Base-by-base conservation (phyloP, 805 yeast species). In the Teunomyces lycoperdinae region DNA sequence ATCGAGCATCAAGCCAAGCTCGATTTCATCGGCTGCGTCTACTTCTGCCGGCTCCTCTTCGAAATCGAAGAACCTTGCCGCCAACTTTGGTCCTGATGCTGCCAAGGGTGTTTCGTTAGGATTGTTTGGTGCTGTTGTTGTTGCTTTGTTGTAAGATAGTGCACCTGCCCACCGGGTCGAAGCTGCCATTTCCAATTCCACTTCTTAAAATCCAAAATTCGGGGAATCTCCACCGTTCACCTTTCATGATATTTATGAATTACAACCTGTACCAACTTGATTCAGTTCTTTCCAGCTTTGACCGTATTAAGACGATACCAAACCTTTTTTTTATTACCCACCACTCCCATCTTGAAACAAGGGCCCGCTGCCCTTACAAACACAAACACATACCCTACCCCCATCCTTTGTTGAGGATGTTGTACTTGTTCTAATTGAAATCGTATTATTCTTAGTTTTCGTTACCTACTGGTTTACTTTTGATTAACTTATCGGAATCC, bases 91-190 rank as follows among this genome's bases (percentile, higher is more conserved):
- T 16, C 73, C 71, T 30, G 53, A 63, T 39, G 64, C 67, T 5
- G 50, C 54, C 40, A 42, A 43, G 46, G 58, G 54, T n/a, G 33
- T 57, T 11, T 41, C 60, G 42, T 50, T 48, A 30, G 61, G 61
- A 14, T 14, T 60, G 51, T 26, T 56, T 32, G 77, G 73, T 47
- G 56, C 66, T 29, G 58, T 64, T 11, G 60, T 67, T 30, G 75
- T 75, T 35, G 67, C 70, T 40, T 58, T 70, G 51, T 57, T 71
- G 42, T 71, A 56, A 55, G 24, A 20, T 6, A 20, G 24, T 5
- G 6, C 24, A 20, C 24, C 6, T 20, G 24, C 5, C 24, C 6
- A 14, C 4, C 9, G 9, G 36, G 36, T 14, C 17, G 24, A 33
- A 13, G 36, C 36, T 14, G 8, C 36, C 36, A 13, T 14, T 13